Evolutionary conservation across 2,329 filamentous ascomycete genomes (phyloP), one percentile per base, ranked within the genome.

Genomic region (Fusarium praegraminearum): DNA sequence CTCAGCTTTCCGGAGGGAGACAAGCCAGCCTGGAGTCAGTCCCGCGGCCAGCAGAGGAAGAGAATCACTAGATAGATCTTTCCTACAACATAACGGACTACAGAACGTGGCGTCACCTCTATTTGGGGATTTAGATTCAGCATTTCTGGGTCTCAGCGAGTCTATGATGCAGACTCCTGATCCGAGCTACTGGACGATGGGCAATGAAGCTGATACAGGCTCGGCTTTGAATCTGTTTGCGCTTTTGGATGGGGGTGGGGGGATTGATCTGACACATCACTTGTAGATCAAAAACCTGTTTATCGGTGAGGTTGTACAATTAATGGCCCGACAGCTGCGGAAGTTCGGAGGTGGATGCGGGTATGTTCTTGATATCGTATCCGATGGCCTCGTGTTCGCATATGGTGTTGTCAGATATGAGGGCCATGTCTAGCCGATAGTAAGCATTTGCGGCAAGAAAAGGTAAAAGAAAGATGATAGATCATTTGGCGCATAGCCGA

Each of bases 201-300:
- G 80, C 0, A 74, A 73, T 13, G 83, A 83, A 7, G 77, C 75
- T 6, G 84, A 85, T 54, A 79, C 82, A 67, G 81, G 60, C 73
- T 85, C 73, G 73, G 83, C 62, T 66, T 57, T 87, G 24, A 87
- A 87, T 54, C 57, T 87, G 16, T 87, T 87, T 68, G 82, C 85
- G 1, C 62, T 87, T 47, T 73, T 87, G 36, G 85, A 87, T 38
- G 81, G 81, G 0, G 83, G 84, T 2, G 85, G 85, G 0, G 84
- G 85, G 10, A 87, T 87, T 56, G 85, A 87, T 70, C 75, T 87
- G 41, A 84, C 80, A 10, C 79, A 82, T 64, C 78, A 81, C 62
- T 67, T 80, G 22, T 80, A 35, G n/a, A 5, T 2, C 49, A 9
- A 26, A 43, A 60, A 45, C 58, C 28, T 43, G n/a, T 3, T 4